Percentiles rank a stretch among this genome's conserved stretches.
These are phyloP conservation scores for Chaetomium fimeti DNA, from an alignment of 495 filamentous ascomycete genomes.

Conservation along the genomic window DNA sequence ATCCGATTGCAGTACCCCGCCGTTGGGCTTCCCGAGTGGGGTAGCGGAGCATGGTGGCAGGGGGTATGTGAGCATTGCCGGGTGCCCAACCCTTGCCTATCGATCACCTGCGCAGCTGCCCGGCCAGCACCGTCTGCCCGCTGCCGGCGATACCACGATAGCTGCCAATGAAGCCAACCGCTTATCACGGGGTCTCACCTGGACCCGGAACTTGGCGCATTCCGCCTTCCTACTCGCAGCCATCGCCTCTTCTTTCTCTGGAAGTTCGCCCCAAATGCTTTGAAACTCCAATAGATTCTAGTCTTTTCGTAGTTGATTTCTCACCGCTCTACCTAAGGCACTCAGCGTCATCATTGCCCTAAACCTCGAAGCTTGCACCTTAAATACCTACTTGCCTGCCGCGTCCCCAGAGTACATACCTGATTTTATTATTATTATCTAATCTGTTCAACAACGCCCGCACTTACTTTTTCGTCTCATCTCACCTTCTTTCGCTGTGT, in stretches of 20 bases:
- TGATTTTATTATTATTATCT: neutral
- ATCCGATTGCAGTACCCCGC: conserved; percentile 34
- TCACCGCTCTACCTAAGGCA: neutral
- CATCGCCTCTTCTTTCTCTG: neutral
- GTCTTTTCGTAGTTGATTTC: neutral
- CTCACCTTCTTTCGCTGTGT: neutral
- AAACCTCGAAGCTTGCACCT: no score
- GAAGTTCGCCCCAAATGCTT: neutral
- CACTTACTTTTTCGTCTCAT: neutral
- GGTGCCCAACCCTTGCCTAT: conserved; percentile 25
- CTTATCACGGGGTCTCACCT: conserved; percentile 28
- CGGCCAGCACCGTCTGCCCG: conserved; percentile 19
- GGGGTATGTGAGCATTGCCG: conserved; percentile 9
- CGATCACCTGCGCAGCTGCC: conserved; percentile 33
- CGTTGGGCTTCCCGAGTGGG: conserved; percentile 23
- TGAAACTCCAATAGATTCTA: neutral
- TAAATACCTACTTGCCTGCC: no score
- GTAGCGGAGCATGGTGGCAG: conserved; percentile 13
- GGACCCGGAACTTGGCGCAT: conserved; percentile 23
- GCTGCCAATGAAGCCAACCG: conserved; percentile 18
- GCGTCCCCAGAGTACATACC: neutral
- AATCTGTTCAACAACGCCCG: neutral
- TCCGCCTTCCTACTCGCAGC: conserved; percentile 10
- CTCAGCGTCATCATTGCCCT: no score
- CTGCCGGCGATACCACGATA: conserved; percentile 20